Evolutionary conservation across 139 green algal species (phyloP).

Genomic region (Picochlorum sp.): DNA sequence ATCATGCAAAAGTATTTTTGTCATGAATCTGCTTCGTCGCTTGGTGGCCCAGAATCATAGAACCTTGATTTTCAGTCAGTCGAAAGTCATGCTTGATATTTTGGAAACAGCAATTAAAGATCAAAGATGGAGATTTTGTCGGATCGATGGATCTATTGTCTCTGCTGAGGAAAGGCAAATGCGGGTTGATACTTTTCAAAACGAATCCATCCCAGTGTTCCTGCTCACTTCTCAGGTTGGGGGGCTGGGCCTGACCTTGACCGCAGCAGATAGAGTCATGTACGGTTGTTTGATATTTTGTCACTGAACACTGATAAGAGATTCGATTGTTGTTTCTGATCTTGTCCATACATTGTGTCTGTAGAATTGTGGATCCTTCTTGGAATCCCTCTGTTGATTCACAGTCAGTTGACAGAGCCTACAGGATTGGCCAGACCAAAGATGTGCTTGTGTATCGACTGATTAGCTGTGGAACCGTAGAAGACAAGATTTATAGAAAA

Average conservation of each 20-base stretch:
- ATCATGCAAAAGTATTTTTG: slow-evolving; percentile 77
- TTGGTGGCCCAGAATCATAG: slow-evolving; percentile 66
- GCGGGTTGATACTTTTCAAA: slow-evolving; percentile 68
- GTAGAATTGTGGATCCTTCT: slow-evolving; percentile 40
- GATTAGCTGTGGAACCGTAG: slow-evolving; percentile 79
- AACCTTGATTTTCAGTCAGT: slow-evolving; percentile 87
- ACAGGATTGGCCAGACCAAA: slow-evolving; percentile 66
- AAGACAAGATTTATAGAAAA: slow-evolving; percentile 87
- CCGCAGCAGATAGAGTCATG: slow-evolving; percentile 84
- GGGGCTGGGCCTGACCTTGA: slow-evolving; percentile 90
- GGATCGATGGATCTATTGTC: slow-evolving; percentile 72
- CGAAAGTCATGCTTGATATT: slow-evolving; percentile 79
- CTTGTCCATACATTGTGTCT: background rate
- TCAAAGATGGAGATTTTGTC: slow-evolving; percentile 38
- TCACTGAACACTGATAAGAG: slow-evolving; percentile 26
- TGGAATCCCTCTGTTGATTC: slow-evolving; percentile 66
- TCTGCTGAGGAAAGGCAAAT: slow-evolving; percentile 34
- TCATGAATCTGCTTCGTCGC: slow-evolving; percentile 61
- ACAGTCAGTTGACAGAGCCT: slow-evolving; percentile 76
- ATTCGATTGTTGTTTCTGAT: background rate
- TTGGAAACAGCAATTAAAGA: slow-evolving; percentile 54
- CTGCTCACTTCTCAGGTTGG: slow-evolving; percentile 86
- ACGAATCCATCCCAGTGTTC: slow-evolving; percentile 67
- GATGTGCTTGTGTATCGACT: slow-evolving; percentile 78
- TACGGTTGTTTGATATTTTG: background rate